A percentile compares a stretch with the other conserved stretches of the same genome.
These are phyloP conservation scores for Galerina marginata DNA, from an alignment of 768 basidiomycete genomes.

Conservation along the genomic window DNA sequence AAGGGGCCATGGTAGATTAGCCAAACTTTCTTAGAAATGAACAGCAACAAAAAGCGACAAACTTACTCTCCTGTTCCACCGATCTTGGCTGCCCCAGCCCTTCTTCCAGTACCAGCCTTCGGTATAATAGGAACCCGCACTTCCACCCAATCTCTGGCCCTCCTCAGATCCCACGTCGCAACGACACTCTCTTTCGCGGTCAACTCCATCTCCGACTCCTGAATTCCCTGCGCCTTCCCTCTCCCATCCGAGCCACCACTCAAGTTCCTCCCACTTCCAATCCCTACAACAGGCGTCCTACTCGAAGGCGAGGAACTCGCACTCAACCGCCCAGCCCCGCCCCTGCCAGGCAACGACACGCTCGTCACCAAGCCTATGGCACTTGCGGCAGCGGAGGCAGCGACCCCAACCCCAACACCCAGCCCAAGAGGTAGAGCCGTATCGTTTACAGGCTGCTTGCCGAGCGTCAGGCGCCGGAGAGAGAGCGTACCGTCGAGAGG, in stretches of 20 bases:
- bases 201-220: conserved; percentile 35
- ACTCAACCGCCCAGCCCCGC: conserved; percentile 46
- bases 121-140: conserved; percentile 42
- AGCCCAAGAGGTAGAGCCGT: conserved; percentile 21
- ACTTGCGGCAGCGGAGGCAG: conserved; percentile 34
- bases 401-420: conserved; percentile 7
- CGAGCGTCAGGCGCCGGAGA: conserved; percentile 57
- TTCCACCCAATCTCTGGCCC: conserved; percentile 57
- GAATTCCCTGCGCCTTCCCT: conserved; percentile 19
- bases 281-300: conserved; percentile 1
- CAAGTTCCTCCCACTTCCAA: too few relatives aligned
- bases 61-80: conserved; percentile 26
- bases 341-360: conserved; percentile 63
- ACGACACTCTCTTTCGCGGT: conserved; percentile 45
- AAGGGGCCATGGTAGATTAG: neutral
- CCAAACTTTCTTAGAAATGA: neutral
- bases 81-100: neutral
- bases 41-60: conserved; percentile 7
- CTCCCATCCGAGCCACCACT: conserved; percentile 6
- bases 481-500: conserved; percentile 59
- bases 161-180: conserved; percentile 69
- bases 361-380: conserved; percentile 50
- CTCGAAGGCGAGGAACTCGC: conserved; percentile 36
- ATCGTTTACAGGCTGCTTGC: conserved; percentile 34
- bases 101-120: neutral